These are phyloP conservation scores for Amphibolis antarctica DNA, from an alignment of 106 monocot genomes.

Conservation along the genomic window DNA sequence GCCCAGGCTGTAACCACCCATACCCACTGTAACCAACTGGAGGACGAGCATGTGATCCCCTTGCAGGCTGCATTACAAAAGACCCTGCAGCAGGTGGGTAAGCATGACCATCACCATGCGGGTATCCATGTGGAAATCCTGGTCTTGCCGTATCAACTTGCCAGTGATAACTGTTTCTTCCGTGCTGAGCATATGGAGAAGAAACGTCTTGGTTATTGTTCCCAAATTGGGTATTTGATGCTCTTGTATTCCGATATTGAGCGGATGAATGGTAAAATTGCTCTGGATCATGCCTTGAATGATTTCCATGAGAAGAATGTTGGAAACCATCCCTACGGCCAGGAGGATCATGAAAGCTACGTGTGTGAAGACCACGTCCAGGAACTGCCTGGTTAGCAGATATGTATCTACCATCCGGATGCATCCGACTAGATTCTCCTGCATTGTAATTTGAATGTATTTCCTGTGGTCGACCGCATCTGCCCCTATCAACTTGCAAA, in stretches of 20 bases:
- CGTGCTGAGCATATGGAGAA: constrained; percentile 8
- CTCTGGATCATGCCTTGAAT: constrained; percentile 6
- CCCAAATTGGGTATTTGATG: constrained; percentile 9
- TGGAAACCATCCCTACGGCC: constrained; percentile 5
- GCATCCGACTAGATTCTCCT: neutral
- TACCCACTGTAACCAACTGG: constrained; percentile 2
- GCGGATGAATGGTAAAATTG: constrained; percentile 22
- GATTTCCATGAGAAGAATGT: constrained; percentile 4
- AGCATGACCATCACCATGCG: constrained; percentile 1
- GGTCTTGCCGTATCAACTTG: constrained; percentile 15
- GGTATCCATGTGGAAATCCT: constrained; percentile 6
- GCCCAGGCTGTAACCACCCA: neutral
- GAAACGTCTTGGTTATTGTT: constrained; percentile 3
- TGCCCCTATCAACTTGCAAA: constrained; percentile 32
- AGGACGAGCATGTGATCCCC: constrained; percentile 2
- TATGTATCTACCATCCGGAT: constrained; percentile 27
- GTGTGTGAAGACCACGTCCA: constrained; percentile 20
- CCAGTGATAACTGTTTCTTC: constrained; percentile 15
- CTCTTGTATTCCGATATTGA: constrained; percentile 19
- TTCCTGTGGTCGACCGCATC: neutral
- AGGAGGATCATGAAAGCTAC: too few relatives aligned
- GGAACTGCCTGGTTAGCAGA: constrained; percentile 3
- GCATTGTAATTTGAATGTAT: constrained; percentile 10
- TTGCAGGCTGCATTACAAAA: neutral
- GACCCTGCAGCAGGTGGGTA: constrained; percentile 8